Percentiles rank a stretch among this genome's conserved stretches.
Evolutionary conservation across 140 eudicot species (phyloP).

Genomic region (Cichorium intybus): DNA sequence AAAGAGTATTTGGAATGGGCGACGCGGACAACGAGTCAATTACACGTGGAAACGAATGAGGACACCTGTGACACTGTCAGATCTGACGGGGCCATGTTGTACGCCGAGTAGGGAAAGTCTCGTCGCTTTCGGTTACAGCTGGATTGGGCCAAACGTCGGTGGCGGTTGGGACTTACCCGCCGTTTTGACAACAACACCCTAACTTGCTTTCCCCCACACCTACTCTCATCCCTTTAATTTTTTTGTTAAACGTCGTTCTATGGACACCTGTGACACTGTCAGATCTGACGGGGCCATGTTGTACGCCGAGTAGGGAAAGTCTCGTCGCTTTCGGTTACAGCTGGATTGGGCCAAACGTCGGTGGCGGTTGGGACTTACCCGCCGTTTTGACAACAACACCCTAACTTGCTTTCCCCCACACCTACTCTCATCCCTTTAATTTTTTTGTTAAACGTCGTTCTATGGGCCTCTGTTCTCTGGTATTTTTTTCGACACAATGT

Average conservation of each 20-base stretch:
- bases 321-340: slow-evolving; percentile 52
- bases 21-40: slow-evolving; percentile 28
- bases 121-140: slow-evolving; percentile 59
- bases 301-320: slow-evolving; percentile 21
- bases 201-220: slow-evolving; percentile 23
- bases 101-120: slow-evolving; percentile 22
- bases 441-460: no score
- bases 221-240: not conserved
- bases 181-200: slow-evolving; percentile 11
- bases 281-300: slow-evolving; percentile 62
- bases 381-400: slow-evolving; percentile 14
- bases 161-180: slow-evolving; percentile 34
- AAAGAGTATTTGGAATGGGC: slow-evolving; percentile 4
- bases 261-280: slow-evolving; percentile 54
- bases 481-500: no score
- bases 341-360: slow-evolving; percentile 40
- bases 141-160: slow-evolving; percentile 37
- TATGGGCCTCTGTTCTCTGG: no score
- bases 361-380: slow-evolving; percentile 38
- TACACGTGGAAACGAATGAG: slow-evolving; percentile 25
- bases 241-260: no score
- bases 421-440: slow-evolving; percentile 1
- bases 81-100: slow-evolving; percentile 57
- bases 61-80: slow-evolving; percentile 55
- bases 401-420: slow-evolving; percentile 14